Evolutionary conservation across 2,329 filamentous ascomycete genomes (phyloP).

Genomic region (Alternaria conjuncta): DNA sequence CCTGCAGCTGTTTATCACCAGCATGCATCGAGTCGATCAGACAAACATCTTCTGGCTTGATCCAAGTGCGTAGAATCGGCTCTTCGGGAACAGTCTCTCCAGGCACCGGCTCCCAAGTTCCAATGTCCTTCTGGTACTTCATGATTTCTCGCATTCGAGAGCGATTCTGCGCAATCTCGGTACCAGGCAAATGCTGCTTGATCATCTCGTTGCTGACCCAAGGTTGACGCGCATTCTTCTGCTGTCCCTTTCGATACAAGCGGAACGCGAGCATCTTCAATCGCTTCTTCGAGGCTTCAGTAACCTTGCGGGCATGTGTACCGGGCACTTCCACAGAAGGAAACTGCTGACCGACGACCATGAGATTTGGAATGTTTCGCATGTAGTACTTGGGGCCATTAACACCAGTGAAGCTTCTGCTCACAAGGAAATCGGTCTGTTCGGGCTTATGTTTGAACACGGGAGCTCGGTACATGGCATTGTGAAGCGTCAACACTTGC

Average conservation of each 20-base stretch:
- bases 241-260: constrained; percentile 77
- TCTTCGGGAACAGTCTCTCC: constrained; percentile 81
- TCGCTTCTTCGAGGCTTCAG: constrained; percentile 94
- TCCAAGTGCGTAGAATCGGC: constrained; percentile 80
- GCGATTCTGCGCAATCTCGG: constrained; percentile 92
- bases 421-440: constrained; percentile 82
- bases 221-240: constrained; percentile 73
- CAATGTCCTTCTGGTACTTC: constrained; percentile 83
- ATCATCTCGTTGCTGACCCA: constrained; percentile 75
- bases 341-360: constrained; percentile 90
- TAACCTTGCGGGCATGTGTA: constrained; percentile 92
- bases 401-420: constrained; percentile 79
- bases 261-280: constrained; percentile 96
- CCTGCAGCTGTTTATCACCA: constrained; percentile 85
- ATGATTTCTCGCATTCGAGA: constrained; percentile 98
- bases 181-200: constrained; percentile 81
- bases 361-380: constrained; percentile 88
- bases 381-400: constrained; percentile 82
- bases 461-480: constrained; percentile 92
- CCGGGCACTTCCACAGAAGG: constrained; percentile 91
- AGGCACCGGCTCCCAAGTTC: constrained; percentile 77
- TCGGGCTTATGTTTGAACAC: constrained; percentile 86
- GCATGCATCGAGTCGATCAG: constrained; percentile 96
- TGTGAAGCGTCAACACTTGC: constrained; percentile 88
- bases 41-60: constrained; percentile 95